Base-by-base conservation (phyloP, 2,329 filamentous ascomycete genomes). In the Aspergillus fructus region DNA sequence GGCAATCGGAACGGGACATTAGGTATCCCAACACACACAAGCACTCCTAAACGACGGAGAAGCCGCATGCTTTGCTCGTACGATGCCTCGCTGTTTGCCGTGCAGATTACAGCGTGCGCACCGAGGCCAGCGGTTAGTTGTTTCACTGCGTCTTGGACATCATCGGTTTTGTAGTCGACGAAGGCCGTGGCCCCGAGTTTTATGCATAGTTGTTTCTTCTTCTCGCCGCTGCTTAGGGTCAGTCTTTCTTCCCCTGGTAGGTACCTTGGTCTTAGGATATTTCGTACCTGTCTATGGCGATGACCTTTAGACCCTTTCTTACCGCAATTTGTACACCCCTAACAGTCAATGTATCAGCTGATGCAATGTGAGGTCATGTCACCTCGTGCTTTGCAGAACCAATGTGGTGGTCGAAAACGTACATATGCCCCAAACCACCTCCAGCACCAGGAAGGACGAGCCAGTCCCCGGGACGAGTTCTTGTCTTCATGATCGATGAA, bases 11-110 rank as follows among this genome's bases (percentile, higher is more conserved):
- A 79, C 3, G 71, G 72, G 4, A 70, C 65, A 47, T 73, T 77
- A 9, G 78, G 78, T 39, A 80, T 70, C 1, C 78, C 78, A 4
- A 80, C 77, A 34, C 78, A 80, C 1, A 80, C 78, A 37, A 80
- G 70, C 0, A 79, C 78, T 0, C 78, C 78, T n/a, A 75, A 70
- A 6, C 74, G 75, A 9, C 78, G 71, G n/a, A 78, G 68, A 45
- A 80, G 69, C 11, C 71, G 68, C 54, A 78, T 72, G 34, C 76
- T 78, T 55, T 79, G 76, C 30, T 66, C 64, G 59, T 81, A 81
- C 9, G 78, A 77, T 15, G 68, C 66, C 55, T 78, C 76, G 21
- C 70, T 72, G n/a, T 79, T 78, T 2, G 78, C 78, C 0, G 77
- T 75, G 42, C 77, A 79, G 19, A 81, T 79, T 3, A 78, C 70